Conservation (phyloP, 129 eudicot species). For the Silybum marianum region DNA sequence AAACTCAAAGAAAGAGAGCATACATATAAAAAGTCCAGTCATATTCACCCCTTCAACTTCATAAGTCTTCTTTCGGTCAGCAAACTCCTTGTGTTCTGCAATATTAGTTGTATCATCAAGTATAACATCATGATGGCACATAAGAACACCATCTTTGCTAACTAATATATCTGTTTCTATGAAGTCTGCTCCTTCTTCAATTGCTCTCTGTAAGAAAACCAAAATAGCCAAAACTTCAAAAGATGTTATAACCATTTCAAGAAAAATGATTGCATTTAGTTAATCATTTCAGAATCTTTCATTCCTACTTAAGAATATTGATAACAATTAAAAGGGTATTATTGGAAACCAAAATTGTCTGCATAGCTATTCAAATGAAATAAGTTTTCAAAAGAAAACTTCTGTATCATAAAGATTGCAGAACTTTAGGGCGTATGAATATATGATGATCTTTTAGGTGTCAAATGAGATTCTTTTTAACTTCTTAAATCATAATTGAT, state of each 20-base stretch:
- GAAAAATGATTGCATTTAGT: neutral
- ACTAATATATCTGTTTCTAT: constrained; percentile 81
- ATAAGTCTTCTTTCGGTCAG: constrained; percentile 65
- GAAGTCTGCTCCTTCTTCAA: constrained; percentile 95
- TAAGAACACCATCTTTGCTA: constrained; percentile 87
- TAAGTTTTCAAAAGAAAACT: neutral
- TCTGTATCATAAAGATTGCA: neutral
- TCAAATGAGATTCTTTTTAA: neutral
- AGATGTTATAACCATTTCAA: neutral
- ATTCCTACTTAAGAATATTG: neutral
- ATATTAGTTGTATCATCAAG: constrained; percentile 77
- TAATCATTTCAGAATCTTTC: neutral
- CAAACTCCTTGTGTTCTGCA: constrained; percentile 64
- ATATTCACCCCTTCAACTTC: constrained; percentile 70
- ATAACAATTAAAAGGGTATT: constrained; percentile 4
- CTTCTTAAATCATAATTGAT: neutral
- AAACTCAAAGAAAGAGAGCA: neutral
- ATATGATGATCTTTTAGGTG: neutral
- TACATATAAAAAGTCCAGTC: constrained; percentile 48
- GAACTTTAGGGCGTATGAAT: neutral
- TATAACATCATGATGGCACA: constrained; percentile 79
- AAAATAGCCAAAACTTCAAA: neutral
- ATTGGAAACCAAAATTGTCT: neutral
- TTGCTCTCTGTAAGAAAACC: constrained; percentile 68
- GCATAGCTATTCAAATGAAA: neutral